Base-by-base conservation (phyloP, 1,284 basidiomycete species). In the Heterobasidion annosum region DNA sequence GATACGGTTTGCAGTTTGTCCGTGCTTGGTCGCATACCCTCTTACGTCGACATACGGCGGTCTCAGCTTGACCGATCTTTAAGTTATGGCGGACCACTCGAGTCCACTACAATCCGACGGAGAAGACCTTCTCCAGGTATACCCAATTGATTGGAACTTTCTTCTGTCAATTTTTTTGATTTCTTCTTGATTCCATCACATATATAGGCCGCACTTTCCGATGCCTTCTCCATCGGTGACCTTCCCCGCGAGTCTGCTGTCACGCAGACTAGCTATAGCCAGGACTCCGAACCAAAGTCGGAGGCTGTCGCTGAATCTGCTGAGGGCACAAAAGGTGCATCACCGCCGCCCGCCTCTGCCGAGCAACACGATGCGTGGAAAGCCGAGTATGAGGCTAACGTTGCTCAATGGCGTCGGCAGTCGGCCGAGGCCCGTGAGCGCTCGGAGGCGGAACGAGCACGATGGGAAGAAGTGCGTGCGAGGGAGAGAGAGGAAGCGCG, bases 361-460 rank as follows among this genome's bases (percentile, higher is more conserved):
- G 51, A 43, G 33, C 53, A 58, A n/a, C 66, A 69, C 47, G 73
- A 73, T 8, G 61, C 65, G 18, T 85, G 83, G 83, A 79, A 80
- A 60, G 66, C 74, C 7, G 77, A 83, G 59, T 87, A 89, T 66
- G 85, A 93, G 52, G 68, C 78, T 0, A 85, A 90, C 54, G 71
- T 90, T 8, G 73, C 76, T 42, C 69, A 74, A 60, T 94, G 91
- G 91, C 82, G 83, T 43, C 79, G 80, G 32, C 80, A 87, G 63
- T 86, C 84, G 33, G 82, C 87, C 35, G 79, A 82, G 57, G 85
- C 85, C 46, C 83, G 91, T 51, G 73, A 79, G 61, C 90, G 86
- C 65, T 87, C 89, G 8, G 84, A 88, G 68, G 77, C 74, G 56
- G 82, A 85, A 63, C 81, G 89, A n/a, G 76, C 78, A 47, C 72